Percentiles rank a stretch among this genome's conserved stretches.
Conservation (phyloP, 129 eudicot genomes). For the Mikania micrantha region DNA sequence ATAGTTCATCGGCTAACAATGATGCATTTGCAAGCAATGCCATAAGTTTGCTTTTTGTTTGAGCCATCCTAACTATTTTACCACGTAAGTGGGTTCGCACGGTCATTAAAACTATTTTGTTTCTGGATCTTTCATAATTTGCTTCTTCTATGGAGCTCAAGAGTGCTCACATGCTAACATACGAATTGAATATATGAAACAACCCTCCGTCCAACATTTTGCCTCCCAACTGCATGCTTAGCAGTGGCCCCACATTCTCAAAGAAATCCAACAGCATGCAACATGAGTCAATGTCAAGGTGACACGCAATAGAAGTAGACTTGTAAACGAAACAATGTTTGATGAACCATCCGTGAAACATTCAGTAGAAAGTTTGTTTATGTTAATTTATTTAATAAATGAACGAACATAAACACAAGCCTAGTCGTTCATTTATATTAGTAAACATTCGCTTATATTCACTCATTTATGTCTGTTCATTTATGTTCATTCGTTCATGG, state of each 20-base stretch:
- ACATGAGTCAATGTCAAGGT: not conserved
- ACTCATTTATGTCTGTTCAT: not conserved
- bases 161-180: slow-evolving; percentile 81
- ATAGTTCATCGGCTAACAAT: slow-evolving; percentile 77
- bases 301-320: not conserved
- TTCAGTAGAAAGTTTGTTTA: not conserved
- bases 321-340: not conserved
- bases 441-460: no score
- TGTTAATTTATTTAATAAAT: not conserved
- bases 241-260: slow-evolving; percentile 90
- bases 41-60: slow-evolving; percentile 85
- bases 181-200: slow-evolving; percentile 70
- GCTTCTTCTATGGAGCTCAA: slow-evolving; percentile 90
- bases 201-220: slow-evolving; percentile 88
- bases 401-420: not conserved
- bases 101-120: no score
- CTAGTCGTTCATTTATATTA: not conserved
- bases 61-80: slow-evolving; percentile 91
- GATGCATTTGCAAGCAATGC: slow-evolving; percentile 98
- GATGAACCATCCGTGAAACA: no score
- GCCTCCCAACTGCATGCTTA: slow-evolving; percentile 95
- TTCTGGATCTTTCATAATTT: slow-evolving; percentile 60
- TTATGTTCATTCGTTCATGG: not conserved
- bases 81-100: no score
- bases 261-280: slow-evolving; percentile 65